A percentile compares a stretch with the other conserved stretches of the same genome.
phyloP scores from a whole-genome alignment of 208 protist species.

The Naegleria fowleri region DNA sequence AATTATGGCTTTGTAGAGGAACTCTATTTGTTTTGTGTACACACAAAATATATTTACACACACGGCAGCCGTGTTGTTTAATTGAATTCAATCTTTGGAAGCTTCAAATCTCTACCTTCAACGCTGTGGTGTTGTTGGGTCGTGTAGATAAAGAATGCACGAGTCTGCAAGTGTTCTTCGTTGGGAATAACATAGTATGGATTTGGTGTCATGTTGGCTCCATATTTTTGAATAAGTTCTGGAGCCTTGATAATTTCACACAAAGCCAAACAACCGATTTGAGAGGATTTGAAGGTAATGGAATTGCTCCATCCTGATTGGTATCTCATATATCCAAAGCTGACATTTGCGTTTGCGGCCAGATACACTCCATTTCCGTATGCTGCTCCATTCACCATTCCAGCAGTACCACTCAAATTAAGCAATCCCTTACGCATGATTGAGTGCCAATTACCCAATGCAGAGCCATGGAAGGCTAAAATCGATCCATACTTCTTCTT shows the following conservation, averaged over 20 bases:
- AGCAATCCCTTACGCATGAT: slow-evolving; percentile 47
- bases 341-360: slow-evolving; percentile 29
- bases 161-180: slow-evolving; percentile 38
- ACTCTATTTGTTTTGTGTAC: too few species aligned
- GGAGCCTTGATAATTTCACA: background rate
- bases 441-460: slow-evolving; percentile 48
- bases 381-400: slow-evolving; percentile 46
- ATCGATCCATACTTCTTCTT: slow-evolving; percentile 43
- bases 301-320: background rate
- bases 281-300: background rate
- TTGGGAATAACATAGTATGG: slow-evolving; percentile 41
- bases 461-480: slow-evolving; percentile 51
- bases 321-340: slow-evolving; percentile 39
- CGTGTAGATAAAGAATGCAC: slow-evolving; percentile 47
- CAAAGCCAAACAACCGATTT: slow-evolving; percentile 14
- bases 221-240: slow-evolving; percentile 26
- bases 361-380: slow-evolving; percentile 50
- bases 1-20: too few species aligned
- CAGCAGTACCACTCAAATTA: slow-evolving; percentile 39
- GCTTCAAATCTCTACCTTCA: background rate
- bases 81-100: background rate
- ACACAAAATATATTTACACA: background rate
- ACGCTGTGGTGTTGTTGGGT: background rate
- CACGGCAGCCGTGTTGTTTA: background rate
- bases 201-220: background rate